Evolutionary conservation across 805 yeast genomes (phyloP).

Genomic region (Sugiyamaella marilandica): DNA sequence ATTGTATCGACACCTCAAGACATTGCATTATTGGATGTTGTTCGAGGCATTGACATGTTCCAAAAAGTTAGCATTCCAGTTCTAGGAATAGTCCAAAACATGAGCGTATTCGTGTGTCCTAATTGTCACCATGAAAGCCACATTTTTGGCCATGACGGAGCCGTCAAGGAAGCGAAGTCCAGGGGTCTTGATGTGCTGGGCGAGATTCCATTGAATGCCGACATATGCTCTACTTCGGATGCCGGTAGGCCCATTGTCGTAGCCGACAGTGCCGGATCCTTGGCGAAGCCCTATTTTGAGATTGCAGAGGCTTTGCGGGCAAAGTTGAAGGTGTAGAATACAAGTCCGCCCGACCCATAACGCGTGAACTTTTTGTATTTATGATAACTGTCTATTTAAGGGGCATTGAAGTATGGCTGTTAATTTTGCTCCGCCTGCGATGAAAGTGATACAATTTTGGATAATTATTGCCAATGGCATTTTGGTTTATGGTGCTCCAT

Average conservation of each 20-base stretch:
- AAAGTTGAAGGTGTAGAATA: conserved; percentile 11
- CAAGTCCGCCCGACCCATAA: background rate
- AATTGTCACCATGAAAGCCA: conserved; percentile 70
- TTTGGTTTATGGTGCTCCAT: background rate
- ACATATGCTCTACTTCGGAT: conserved; percentile 59
- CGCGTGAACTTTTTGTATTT: background rate
- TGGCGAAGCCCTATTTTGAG: conserved; percentile 42
- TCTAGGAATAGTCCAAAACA: conserved; percentile 73
- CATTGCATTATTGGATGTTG: conserved; percentile 73
- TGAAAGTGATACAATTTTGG: background rate
- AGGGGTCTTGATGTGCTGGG: conserved; percentile 53
- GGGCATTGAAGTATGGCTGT: no score
- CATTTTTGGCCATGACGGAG: conserved; percentile 67
- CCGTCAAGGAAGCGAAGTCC: conserved; percentile 43
- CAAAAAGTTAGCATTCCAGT: conserved; percentile 66
- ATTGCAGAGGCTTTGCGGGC: conserved; percentile 42
- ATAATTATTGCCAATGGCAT: background rate
- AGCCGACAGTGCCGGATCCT: conserved; percentile 33
- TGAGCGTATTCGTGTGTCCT: conserved; percentile 75
- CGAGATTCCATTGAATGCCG: conserved; percentile 59
- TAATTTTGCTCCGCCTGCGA: background rate
- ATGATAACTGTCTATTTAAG: background rate
- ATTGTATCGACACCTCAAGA: conserved; percentile 86
- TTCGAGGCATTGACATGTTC: conserved; percentile 76
- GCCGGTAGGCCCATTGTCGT: conserved; percentile 59